Percentiles rank a stretch among this genome's conserved stretches.
phyloP scores from a whole-genome alignment of 108 stramenopile genomes.

The Skeletonema potamos region DNA sequence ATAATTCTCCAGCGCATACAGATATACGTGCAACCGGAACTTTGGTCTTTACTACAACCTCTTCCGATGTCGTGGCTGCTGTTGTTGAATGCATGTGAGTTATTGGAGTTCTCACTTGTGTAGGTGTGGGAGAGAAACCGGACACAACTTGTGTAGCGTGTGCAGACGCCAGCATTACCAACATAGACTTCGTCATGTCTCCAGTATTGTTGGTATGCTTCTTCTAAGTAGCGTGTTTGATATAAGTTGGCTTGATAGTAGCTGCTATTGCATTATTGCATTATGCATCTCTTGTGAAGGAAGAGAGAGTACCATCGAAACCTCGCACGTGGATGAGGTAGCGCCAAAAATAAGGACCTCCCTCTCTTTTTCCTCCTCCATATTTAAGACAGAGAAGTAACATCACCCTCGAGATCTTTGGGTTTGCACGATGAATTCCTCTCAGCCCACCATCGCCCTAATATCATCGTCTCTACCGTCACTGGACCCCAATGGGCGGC shows the following conservation, averaged over 20 bases:
- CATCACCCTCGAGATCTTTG: not conserved
- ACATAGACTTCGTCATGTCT: not conserved
- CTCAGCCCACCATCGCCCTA: conserved; percentile 2
- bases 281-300: too few species aligned
- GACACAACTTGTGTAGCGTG: not conserved
- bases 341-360: too few species aligned
- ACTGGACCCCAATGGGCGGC: conserved; percentile 42
- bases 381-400: too few species aligned
- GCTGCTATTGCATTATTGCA: too few species aligned
- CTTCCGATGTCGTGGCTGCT: conserved; percentile 1
- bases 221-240: too few species aligned
- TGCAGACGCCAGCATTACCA: not conserved
- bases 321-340: too few species aligned
- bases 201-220: not conserved
- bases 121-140: not conserved
- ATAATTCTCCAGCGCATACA: conserved; percentile 55
- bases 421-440: conserved; percentile 7
- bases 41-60: conserved; percentile 16
- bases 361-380: too few species aligned
- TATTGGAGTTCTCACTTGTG: not conserved
- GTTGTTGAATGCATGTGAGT: conserved; percentile 3
- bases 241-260: too few species aligned
- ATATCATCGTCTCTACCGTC: conserved; percentile 29
- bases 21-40: conserved; percentile 36
- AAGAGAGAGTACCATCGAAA: too few species aligned